Evolutionary conservation across 257 asterid genomes (phyloP).

Genomic region (Rubia yunnanensis): DNA sequence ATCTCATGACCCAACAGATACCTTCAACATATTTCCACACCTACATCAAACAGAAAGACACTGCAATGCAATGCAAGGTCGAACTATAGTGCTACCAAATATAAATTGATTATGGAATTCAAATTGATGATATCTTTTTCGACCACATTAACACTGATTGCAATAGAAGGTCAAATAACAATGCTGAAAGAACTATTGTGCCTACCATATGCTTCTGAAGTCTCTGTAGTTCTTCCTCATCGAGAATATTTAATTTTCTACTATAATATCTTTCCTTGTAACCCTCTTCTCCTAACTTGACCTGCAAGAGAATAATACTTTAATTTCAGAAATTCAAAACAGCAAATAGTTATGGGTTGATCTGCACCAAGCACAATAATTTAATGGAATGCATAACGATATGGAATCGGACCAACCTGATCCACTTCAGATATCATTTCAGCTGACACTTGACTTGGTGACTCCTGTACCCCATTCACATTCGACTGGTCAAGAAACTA

Average conservation of each 20-base stretch:
- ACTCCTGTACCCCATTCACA: slow-evolving; percentile 6
- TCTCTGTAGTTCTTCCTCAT: slow-evolving; percentile 28
- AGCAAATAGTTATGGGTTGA: neutral
- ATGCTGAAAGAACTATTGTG: neutral
- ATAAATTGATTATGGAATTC: neutral
- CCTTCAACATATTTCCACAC: slow-evolving; percentile 62
- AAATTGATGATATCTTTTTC: neutral
- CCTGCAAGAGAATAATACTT: slow-evolving; percentile 28
- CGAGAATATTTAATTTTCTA: slow-evolving; percentile 37
- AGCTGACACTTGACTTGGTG: slow-evolving; percentile 8
- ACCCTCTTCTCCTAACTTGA: slow-evolving; percentile 52
- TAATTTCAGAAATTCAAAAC: slow-evolving; percentile 7
- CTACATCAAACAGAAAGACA: slow-evolving; percentile 25
- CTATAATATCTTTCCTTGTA: slow-evolving; percentile 58
- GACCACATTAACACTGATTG: neutral
- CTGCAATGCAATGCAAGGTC: neutral
- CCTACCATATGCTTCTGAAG: slow-evolving; percentile 41
- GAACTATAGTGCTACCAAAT: neutral
- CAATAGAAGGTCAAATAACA: neutral
- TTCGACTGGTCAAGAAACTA: slow-evolving; percentile 20
- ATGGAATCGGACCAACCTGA: slow-evolving; percentile 31
- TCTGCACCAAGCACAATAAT: neutral
- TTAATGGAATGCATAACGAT: neutral
- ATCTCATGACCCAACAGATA: slow-evolving; percentile 67
- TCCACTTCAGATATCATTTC: slow-evolving; percentile 24